phyloP scores from a whole-genome alignment of 768 basidiomycete species.

The Hysterangium stoloniferum region DNA sequence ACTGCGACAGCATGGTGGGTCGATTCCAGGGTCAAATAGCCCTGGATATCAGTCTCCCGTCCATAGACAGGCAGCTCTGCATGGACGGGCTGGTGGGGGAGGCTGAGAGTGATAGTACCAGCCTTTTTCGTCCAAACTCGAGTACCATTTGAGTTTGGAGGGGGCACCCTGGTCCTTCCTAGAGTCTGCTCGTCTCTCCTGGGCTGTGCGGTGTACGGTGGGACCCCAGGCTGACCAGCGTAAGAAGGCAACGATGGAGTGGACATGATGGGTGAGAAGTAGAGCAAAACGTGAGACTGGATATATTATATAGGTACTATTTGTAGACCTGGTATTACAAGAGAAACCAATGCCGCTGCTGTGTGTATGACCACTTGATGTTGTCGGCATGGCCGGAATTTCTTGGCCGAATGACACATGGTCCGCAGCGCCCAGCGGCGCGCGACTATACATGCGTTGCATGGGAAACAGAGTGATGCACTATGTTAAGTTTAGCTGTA shows the following conservation, averaged over 20 bases:
- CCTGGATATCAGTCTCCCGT: slow-evolving; percentile 41
- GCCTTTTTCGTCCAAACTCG: slow-evolving; percentile 7
- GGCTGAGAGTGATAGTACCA: slow-evolving; percentile 32
- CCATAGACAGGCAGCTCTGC: slow-evolving; percentile 50
- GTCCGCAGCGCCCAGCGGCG: not conserved
- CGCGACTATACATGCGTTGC: not conserved
- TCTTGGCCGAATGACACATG: not conserved
- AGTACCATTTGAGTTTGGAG: not conserved
- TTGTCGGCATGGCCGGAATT: not conserved
- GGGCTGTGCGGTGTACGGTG: slow-evolving; percentile 50
- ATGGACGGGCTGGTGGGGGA: slow-evolving; percentile 45
- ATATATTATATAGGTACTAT: not conserved
- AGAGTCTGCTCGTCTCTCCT: slow-evolving; percentile 45
- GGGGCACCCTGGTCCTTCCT: not conserved
- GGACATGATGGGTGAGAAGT: not conserved
- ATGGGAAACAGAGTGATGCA: not conserved
- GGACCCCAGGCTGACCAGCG: slow-evolving; percentile 19
- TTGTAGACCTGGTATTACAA: not conserved
- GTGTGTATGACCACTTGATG: not conserved
- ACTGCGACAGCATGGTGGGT: slow-evolving; percentile 49
- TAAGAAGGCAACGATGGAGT: slow-evolving; percentile 6
- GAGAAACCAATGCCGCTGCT: too few relatives aligned
- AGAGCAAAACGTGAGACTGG: not conserved
- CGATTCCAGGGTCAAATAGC: slow-evolving; percentile 47
- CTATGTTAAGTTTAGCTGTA: not conserved